Evolutionary conservation across 164 flowering plant genomes (phyloP), one percentile per base, ranked within the genome.

Genomic region (Stephania yunnanensis): DNA sequence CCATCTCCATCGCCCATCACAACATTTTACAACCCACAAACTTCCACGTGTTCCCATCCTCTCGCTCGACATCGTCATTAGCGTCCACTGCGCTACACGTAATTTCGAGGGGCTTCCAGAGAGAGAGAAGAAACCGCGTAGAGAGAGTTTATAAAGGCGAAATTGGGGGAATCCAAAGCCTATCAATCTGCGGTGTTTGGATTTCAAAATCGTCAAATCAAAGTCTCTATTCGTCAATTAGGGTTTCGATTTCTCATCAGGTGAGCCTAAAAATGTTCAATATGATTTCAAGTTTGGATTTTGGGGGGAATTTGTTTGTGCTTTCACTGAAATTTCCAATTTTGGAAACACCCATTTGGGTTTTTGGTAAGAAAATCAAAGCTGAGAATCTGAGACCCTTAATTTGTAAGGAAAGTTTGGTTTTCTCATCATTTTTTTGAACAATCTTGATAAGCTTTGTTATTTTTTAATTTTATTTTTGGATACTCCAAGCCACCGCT

Each of bases 131-230:
- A 10, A 50, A 50, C 20, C 19, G 17, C 55, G n/a, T 58, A 58
- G 6, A n/a, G n/a, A n/a, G 64, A 58, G 64, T 58, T 58, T 58
- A 58, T 58, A 58, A 58, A 58, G 64, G 64, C 64, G 64, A 58
- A 58, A 58, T 58, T 58, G 19, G 64, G n/a, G 64, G 19, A n/a
- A 19, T 58, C 20, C 5, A 15, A 10, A 58, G 20, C 55, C 11
- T 15, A n/a, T 17, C 19, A 58, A n/a, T 58, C 7, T 19, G 55
- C n/a, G 17, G 17, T 58, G 65, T 58, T 19, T 50, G 22, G 7
- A 17, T 6, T 58, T 58, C 22, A 20, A 58, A n/a, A 15, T 58
- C 22, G 65, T 36, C 42, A 58, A 58, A 20, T 15, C 8, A 50
- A 50, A 50, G 55, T 15, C 4, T 9, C 12, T 4, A 36, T 36